Base-by-base conservation (phyloP, 768 basidiomycete species). In the Amanita rubescens region DNA sequence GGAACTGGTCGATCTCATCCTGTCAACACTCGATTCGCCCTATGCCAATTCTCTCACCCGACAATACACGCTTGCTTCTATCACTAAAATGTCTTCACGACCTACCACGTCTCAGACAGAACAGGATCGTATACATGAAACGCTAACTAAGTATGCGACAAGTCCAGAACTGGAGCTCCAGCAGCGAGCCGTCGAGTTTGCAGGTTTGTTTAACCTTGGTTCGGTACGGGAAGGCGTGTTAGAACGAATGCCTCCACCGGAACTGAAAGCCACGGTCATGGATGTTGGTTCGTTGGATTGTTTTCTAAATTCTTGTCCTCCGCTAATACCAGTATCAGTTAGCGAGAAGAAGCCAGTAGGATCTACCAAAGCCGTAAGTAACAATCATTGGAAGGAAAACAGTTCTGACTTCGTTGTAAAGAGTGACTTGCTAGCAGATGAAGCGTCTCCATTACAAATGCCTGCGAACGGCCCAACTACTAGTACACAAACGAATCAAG, bases 161-260 rank as follows among this genome's bases (percentile, higher is more conserved):
- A 94, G 85, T 62, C 87, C 89, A 0, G 95, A 98, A 64, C 75
- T 99, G 15, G 96, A 99, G 68, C 73, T 96, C 34, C 96, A 98
- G 66, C 96, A 98, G 63, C 82, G 96, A 39, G 88, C 94, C 0
- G 91, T 98, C 12, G 96, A 99, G 68, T 98, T 94, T 67, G 90
- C 87, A 1, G 87, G 81, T 60, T 66, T 99, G 59, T 92, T 91
- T 65, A 81, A 77, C 25, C 69, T 91, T 7, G 85, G 85, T 5
- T 83, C 88, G n/a, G 71, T 89, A 19, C 76, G 81, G 55, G 75
- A 78, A 7, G 96, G 95, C 34, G 93, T 99, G 1, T 68, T 98
- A 55, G 96, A 99, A 72, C 81, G 93, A 52, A 99, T 99, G 96
- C 96, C 96, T n/a, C 89, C 92, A 5, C 96, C 96, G 1, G 96